Evolutionary conservation across 768 basidiomycete genomes (phyloP).

Genomic region (Neoboletus subvelutipes): DNA sequence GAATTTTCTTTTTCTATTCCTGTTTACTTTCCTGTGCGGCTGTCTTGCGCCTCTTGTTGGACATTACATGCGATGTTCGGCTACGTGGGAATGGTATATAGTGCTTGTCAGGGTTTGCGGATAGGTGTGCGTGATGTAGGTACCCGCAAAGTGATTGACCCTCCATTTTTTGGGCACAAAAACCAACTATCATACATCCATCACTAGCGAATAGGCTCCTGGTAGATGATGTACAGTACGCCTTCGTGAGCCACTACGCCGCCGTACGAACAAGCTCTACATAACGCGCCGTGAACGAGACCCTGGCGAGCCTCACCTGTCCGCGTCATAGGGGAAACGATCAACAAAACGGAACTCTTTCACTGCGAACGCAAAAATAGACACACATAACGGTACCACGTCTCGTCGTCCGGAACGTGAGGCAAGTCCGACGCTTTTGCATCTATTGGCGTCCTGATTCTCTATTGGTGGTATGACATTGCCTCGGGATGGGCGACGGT

Average conservation of each 20-base stretch:
- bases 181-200: not conserved
- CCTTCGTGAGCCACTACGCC: not conserved
- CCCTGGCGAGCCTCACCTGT: slow-evolving; percentile 18
- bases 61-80: not conserved
- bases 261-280: slow-evolving; percentile 17
- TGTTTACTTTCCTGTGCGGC: not conserved
- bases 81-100: no score
- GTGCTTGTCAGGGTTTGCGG: no score
- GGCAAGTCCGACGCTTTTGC: slow-evolving; percentile 35
- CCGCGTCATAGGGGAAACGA: not conserved
- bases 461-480: not conserved
- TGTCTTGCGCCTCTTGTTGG: not conserved
- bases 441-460: slow-evolving; percentile 28
- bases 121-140: no score
- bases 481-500: not conserved
- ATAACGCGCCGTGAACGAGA: slow-evolving; percentile 20
- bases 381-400: slow-evolving; percentile 36
- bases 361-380: not conserved
- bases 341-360: not conserved
- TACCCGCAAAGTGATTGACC: not conserved
- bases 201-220: not conserved
- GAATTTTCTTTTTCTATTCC: no score
- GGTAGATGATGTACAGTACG: not conserved
- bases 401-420: slow-evolving; percentile 34
- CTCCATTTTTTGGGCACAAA: not conserved